A percentile compares a stretch with the other conserved stretches of the same genome.
Conservation (phyloP, 2,329 filamentous ascomycete genomes). For the Botrytis fabae region DNA sequence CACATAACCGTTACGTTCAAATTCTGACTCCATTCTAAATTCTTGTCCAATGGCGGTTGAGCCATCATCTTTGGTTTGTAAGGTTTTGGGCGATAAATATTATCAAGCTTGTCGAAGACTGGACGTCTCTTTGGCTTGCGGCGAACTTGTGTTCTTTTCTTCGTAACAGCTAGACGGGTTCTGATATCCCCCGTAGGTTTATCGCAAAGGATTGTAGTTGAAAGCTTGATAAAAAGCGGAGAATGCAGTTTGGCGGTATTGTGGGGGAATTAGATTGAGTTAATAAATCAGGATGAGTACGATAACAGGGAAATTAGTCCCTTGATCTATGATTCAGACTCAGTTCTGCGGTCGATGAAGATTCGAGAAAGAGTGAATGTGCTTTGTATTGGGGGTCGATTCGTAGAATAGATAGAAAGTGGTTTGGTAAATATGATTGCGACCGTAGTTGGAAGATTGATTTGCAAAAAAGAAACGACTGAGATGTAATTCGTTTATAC, state of each 20-base stretch:
- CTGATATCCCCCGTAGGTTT: constrained; percentile 40
- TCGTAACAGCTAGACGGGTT: constrained; percentile 37
- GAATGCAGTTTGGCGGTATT: constrained; percentile 68
- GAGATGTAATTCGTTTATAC: constrained; percentile 8
- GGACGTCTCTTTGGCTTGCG: constrained; percentile 44
- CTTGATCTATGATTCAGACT: background rate
- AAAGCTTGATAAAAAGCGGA: constrained; percentile 64
- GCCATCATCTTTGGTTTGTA: constrained; percentile 51
- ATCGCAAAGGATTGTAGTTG: constrained; percentile 46
- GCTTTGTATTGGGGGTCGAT: background rate
- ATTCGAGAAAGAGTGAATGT: background rate
- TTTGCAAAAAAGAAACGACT: background rate
- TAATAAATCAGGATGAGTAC: constrained; percentile 25
- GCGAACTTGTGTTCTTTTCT: constrained; percentile 40
- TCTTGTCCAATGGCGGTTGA: constrained; percentile 37
- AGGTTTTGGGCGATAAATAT: constrained; percentile 47
- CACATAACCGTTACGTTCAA: constrained; percentile 84
- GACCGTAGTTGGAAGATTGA: background rate
- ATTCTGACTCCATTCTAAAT: constrained; percentile 58
- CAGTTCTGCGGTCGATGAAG: background rate
- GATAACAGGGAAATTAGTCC: constrained; percentile 23
- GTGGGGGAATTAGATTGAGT: constrained; percentile 21
- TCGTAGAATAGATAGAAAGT: background rate
- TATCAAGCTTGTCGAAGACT: constrained; percentile 46
- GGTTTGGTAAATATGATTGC: background rate